phyloP scores from a whole-genome alignment of 768 basidiomycete genomes.

The Pleurotus giganteus region DNA sequence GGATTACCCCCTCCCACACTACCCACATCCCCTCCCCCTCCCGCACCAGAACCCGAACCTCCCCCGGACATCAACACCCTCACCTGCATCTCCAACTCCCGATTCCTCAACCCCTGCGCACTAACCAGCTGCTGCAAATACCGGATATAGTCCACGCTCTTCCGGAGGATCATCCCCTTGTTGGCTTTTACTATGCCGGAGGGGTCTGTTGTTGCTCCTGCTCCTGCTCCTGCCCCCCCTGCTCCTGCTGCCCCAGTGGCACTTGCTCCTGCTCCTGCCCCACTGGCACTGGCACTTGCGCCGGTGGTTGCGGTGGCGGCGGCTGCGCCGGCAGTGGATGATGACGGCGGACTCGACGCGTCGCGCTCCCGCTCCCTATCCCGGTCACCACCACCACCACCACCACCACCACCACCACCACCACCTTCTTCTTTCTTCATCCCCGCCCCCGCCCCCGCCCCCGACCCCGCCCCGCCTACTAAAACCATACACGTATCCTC shows the following conservation, averaged over 20 bases:
- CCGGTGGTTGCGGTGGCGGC: too few species aligned
- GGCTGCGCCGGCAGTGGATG: too few species aligned
- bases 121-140: slow-evolving; percentile 63
- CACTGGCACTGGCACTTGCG: too few species aligned
- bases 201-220: background rate
- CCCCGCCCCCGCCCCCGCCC: slow-evolving; percentile 10
- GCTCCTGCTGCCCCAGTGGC: too few species aligned
- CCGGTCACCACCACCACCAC: too few species aligned
- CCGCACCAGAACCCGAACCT: background rate
- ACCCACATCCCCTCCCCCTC: background rate
- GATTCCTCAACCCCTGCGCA: slow-evolving; percentile 73
- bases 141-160: slow-evolving; percentile 73
- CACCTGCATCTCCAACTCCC: slow-evolving; percentile 44
- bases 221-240: too few species aligned
- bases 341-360: too few species aligned
- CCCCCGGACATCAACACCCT: background rate
- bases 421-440: slow-evolving; percentile 18
- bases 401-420: background rate
- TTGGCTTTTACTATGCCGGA: slow-evolving; percentile 71
- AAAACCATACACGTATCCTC: background rate
- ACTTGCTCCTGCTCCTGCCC: too few species aligned
- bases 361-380: too few species aligned
- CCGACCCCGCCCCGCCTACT: background rate
- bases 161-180: slow-evolving; percentile 91
- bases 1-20: background rate